Evolutionary conservation across 78 protist genomes (phyloP).

Genomic region (Polysphondylium violaceum): DNA sequence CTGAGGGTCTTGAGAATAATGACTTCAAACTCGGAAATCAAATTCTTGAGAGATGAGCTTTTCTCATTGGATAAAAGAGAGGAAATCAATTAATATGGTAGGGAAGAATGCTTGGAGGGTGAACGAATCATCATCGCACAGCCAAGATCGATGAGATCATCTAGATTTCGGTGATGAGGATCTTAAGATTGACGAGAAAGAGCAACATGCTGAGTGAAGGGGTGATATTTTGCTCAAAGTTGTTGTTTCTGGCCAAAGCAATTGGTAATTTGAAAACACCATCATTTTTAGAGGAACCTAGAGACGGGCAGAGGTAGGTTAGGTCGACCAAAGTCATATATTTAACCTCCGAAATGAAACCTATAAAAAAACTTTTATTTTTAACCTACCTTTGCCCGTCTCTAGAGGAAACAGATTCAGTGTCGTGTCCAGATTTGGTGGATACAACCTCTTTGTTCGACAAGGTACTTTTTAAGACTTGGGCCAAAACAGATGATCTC

Average conservation of each 20-base stretch:
- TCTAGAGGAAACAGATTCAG: neutral
- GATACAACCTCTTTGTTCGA: neutral
- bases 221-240: neutral
- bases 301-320: too few species aligned
- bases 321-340: too few species aligned
- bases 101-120: neutral
- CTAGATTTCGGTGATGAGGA: slow-evolving; percentile 13
- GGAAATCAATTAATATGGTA: slow-evolving; percentile 37
- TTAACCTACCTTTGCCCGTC: too few species aligned
- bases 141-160: slow-evolving; percentile 40
- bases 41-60: slow-evolving; percentile 49
- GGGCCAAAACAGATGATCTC: slow-evolving; percentile 6
- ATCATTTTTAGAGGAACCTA: slow-evolving; percentile 14
- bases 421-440: slow-evolving; percentile 6
- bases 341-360: too few species aligned
- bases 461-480: slow-evolving; percentile 20
- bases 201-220: neutral
- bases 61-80: slow-evolving; percentile 76
- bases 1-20: slow-evolving; percentile 23
- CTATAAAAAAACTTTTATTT: too few species aligned
- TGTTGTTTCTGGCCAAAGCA: slow-evolving; percentile 30
- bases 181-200: slow-evolving; percentile 9
- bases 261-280: slow-evolving; percentile 29
- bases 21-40: slow-evolving; percentile 32
- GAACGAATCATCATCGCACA: slow-evolving; percentile 56